These are phyloP conservation scores for Aureobasidium sp. DNA, from an alignment of 2,329 filamentous ascomycete genomes.

Conservation along the genomic window DNA sequence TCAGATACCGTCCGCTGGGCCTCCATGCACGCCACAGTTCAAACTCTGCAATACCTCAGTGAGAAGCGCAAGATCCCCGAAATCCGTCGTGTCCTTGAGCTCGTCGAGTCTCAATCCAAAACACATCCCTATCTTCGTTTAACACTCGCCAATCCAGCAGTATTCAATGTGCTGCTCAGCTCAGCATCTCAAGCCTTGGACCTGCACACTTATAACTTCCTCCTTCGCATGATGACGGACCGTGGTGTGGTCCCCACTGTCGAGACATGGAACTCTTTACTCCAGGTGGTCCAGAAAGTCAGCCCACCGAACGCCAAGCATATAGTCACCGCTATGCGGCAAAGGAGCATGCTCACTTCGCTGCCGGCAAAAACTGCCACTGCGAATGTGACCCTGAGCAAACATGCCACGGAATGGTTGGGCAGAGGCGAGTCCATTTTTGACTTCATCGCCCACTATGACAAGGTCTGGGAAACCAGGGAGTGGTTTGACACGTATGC, in stretches of 20 bases:
- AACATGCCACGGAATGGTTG: conserved; percentile 17
- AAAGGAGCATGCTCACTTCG: conserved; percentile 17
- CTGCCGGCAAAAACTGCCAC: conserved; percentile 7
- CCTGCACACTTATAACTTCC: conserved; percentile 21
- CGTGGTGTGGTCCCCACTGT: conserved; percentile 15
- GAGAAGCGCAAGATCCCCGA: conserved; percentile 16
- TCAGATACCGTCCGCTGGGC: conserved; percentile 11
- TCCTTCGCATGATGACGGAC: conserved; percentile 20
- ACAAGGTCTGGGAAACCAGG: conserved; percentile 14
- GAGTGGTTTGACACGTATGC: conserved; percentile 20
- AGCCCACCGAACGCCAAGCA: conserved; percentile 8
- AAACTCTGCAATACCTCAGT: conserved; percentile 18
- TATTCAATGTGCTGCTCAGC: conserved; percentile 21
- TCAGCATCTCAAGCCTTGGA: conserved; percentile 19
- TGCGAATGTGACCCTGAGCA: conserved; percentile 5
- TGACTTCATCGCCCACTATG: conserved; percentile 18
- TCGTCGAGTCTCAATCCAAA: conserved; percentile 14
- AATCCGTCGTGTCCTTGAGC: conserved; percentile 16
- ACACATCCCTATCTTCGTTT: not conserved
- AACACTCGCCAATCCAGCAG: not conserved
- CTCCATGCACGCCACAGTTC: conserved; percentile 16
- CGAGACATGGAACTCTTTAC: conserved; percentile 19
- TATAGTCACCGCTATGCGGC: conserved; percentile 19
- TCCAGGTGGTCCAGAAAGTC: not conserved
- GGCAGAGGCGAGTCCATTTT: conserved; percentile 6